A percentile compares a stretch with the other conserved stretches of the same genome.
Evolutionary conservation across 2,329 filamentous ascomycete genomes (phyloP).

Genomic region (Diplodia intermedia): DNA sequence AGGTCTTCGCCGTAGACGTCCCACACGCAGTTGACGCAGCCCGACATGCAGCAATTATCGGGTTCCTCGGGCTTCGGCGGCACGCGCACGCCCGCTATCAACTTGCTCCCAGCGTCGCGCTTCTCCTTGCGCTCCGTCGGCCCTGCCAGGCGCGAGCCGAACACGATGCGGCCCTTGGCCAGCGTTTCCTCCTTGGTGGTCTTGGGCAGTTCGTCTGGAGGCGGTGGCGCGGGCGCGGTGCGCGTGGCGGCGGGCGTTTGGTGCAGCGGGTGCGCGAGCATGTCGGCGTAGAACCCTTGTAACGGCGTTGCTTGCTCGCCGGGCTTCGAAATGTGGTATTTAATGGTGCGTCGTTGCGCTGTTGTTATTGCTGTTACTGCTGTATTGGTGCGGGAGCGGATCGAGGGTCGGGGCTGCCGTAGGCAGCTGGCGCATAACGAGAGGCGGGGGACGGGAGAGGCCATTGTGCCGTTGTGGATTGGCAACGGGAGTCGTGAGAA

Average conservation of each 20-base stretch:
- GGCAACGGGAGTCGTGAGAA: neutral
- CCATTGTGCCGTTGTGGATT: conserved; percentile 3
- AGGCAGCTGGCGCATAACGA: conserved; percentile 30
- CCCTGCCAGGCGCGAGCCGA: conserved; percentile 79
- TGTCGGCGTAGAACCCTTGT: conserved; percentile 49
- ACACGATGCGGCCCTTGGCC: conserved; percentile 71
- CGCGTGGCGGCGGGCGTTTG: conserved; percentile 36
- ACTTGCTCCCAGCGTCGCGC: conserved; percentile 64
- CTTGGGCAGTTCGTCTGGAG: conserved; percentile 50
- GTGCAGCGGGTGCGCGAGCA: conserved; percentile 43
- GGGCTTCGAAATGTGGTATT: conserved; percentile 45
- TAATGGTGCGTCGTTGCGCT: conserved; percentile 41
- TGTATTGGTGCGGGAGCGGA: conserved; percentile 37
- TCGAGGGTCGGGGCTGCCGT: conserved; percentile 26
- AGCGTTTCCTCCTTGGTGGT: conserved; percentile 63
- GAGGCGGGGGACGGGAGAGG: neutral
- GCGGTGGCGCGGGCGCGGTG: conserved; percentile 43
- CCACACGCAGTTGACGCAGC: conserved; percentile 98
- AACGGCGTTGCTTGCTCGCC: conserved; percentile 50
- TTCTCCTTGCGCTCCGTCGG: conserved; percentile 72
- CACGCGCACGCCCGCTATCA: conserved; percentile 79
- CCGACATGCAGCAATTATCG: conserved; percentile 99
- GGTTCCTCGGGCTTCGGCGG: conserved; percentile 87
- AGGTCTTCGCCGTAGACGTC: conserved; percentile 89
- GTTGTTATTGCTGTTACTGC: conserved; percentile 34